Percentiles rank a stretch among this genome's conserved stretches.
Conservation (phyloP, 2,329 filamentous ascomycete species). For the Epichloe sp. region DNA sequence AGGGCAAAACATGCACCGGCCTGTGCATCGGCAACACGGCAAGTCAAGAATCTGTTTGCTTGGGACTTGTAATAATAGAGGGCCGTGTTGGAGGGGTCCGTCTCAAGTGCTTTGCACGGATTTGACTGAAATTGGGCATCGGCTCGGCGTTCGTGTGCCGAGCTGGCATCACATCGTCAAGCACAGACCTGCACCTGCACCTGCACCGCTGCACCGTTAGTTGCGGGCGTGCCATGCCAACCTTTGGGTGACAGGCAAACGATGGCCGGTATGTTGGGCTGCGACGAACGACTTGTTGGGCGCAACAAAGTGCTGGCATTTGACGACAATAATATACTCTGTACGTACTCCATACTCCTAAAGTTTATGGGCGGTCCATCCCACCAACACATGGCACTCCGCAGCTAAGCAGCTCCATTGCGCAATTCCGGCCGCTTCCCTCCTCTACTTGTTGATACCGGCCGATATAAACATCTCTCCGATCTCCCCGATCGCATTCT, state of each 20-base stretch:
- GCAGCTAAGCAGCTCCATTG: too few species aligned
- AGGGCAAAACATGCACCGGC: neutral
- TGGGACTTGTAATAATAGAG: neutral
- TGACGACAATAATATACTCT: too few species aligned
- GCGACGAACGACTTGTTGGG: neutral
- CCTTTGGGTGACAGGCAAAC: too few species aligned
- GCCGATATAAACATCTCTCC: neutral
- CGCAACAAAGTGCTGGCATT: too few species aligned
- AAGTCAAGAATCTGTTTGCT: neutral
- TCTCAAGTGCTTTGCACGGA: neutral
- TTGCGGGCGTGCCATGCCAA: too few species aligned
- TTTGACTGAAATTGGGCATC: neutral
- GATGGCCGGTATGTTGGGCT: neutral
- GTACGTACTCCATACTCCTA: too few species aligned
- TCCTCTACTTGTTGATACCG: neutral
- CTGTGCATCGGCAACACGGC: neutral
- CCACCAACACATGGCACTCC: too few species aligned
- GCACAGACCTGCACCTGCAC: too few species aligned
- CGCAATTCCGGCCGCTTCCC: conserved; percentile 3
- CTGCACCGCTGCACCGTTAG: too few species aligned
- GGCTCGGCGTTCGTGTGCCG: neutral
- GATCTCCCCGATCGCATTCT: neutral
- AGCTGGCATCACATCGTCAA: neutral
- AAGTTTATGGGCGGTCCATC: too few species aligned
- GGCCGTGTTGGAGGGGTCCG: neutral